Conservation (phyloP, 352 stramenopile genomes). For the Blastocystis sp. region DNA sequence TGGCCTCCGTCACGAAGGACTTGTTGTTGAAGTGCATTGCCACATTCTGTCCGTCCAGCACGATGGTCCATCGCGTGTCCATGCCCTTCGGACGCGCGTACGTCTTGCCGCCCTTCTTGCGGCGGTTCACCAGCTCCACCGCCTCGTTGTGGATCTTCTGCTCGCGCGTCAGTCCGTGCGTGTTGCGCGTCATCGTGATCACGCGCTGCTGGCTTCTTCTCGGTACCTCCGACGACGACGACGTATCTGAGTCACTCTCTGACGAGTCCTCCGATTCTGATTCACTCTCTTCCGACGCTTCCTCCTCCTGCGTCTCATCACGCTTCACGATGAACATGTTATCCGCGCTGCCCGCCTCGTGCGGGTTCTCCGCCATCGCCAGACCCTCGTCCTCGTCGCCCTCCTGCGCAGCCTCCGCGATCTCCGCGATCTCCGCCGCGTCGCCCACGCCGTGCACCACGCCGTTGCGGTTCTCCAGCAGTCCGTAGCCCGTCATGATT, state of each 20-base stretch:
- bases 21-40: background rate
- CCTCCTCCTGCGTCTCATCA: background rate
- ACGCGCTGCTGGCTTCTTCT: background rate
- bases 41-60: background rate
- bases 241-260: background rate
- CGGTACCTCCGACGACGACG: background rate
- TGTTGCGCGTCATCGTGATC: too few species aligned
- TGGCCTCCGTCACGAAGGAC: background rate
- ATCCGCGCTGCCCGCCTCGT: background rate
- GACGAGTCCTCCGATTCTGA: background rate
- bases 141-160: background rate
- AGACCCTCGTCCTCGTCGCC: background rate
- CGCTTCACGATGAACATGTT: background rate
- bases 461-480: conserved; percentile 49
- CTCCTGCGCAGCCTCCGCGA: background rate
- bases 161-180: background rate
- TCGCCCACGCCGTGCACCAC: background rate
- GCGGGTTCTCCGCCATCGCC: background rate
- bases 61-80: background rate
- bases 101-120: background rate
- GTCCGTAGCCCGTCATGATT: background rate
- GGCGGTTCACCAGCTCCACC: background rate
- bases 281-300: background rate
- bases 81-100: background rate
- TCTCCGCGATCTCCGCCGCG: background rate